phyloP scores from a whole-genome alignment of 1,284 basidiomycete genomes.

The Fomitopsis betulina region DNA sequence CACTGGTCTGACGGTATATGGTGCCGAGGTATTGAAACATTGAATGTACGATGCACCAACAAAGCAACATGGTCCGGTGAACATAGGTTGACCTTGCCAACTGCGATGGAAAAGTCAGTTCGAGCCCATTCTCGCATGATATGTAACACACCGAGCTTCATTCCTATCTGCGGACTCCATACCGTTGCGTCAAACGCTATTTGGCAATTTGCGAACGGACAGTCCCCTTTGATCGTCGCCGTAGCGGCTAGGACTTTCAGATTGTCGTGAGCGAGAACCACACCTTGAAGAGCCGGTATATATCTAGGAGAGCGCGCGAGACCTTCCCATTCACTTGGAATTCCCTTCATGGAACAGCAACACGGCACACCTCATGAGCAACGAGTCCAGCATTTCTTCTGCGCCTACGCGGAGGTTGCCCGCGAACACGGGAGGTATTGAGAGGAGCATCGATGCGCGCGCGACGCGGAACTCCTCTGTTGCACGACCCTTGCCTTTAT shows the following conservation, averaged over 20 bases:
- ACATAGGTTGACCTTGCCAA: conserved; percentile 83
- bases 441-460: conserved; percentile 63
- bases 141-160: conserved; percentile 66
- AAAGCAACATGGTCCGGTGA: conserved; percentile 95
- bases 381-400: conserved; percentile 85
- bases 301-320: conserved; percentile 55
- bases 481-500: conserved; percentile 41
- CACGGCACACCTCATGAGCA: conserved; percentile 83
- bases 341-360: neutral
- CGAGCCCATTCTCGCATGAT: neutral
- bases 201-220: conserved; percentile 78
- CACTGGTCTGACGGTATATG: conserved; percentile 84
- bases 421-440: conserved; percentile 83
- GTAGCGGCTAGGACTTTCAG: conserved; percentile 65
- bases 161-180: conserved; percentile 87
- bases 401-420: conserved; percentile 68
- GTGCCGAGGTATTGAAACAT: conserved; percentile 91
- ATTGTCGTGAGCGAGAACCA: conserved; percentile 85
- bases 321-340: conserved; percentile 9
- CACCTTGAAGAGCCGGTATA: conserved; percentile 81
- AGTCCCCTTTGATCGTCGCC: conserved; percentile 78
- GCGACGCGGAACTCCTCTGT: conserved; percentile 59
- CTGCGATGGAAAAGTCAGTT: conserved; percentile 34
- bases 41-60: conserved; percentile 92
- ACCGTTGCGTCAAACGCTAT: conserved; percentile 82